Percentiles rank a stretch among this genome's conserved stretches.
Conservation (phyloP, 495 filamentous ascomycete genomes). For the Xylaria intraflava region DNA sequence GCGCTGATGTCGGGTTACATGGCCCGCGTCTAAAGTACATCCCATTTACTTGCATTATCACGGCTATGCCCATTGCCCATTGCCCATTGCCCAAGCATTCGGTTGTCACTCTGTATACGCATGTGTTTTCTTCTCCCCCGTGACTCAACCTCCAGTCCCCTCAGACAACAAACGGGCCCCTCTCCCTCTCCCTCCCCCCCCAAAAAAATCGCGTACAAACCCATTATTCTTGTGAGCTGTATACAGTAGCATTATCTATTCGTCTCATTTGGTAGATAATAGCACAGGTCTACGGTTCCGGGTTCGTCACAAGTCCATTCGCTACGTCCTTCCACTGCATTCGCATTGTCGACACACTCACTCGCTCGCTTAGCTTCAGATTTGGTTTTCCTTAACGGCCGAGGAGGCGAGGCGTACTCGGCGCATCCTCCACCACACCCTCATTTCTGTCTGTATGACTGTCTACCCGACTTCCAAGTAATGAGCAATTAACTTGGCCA, state of each 20-base stretch:
- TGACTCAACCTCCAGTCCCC: background rate
- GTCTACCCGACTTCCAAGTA: background rate
- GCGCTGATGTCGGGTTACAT: too few relatives aligned
- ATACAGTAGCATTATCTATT: conserved; percentile 1
- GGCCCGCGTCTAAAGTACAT: background rate
- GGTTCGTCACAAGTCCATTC: background rate
- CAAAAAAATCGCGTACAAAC: background rate
- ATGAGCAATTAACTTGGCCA: background rate
- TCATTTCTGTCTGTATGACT: background rate
- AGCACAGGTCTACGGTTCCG: background rate
- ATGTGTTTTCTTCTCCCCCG: background rate
- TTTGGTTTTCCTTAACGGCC: background rate
- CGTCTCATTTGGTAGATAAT: background rate
- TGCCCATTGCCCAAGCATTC: background rate
- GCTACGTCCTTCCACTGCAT: background rate
- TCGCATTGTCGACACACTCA: background rate
- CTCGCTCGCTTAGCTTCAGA: conserved; percentile 8
- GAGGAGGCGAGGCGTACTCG: background rate
- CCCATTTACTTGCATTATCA: background rate
- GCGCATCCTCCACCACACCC: conserved; percentile 4
- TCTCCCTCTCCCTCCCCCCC: conserved; percentile 1
- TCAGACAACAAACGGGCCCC: conserved; percentile 2
- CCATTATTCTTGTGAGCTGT: background rate
- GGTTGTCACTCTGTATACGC: too few relatives aligned
- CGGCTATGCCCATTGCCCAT: background rate